Conservation (phyloP, 2,329 filamentous ascomycete genomes). For the Pestalotiopsis sp. region DNA sequence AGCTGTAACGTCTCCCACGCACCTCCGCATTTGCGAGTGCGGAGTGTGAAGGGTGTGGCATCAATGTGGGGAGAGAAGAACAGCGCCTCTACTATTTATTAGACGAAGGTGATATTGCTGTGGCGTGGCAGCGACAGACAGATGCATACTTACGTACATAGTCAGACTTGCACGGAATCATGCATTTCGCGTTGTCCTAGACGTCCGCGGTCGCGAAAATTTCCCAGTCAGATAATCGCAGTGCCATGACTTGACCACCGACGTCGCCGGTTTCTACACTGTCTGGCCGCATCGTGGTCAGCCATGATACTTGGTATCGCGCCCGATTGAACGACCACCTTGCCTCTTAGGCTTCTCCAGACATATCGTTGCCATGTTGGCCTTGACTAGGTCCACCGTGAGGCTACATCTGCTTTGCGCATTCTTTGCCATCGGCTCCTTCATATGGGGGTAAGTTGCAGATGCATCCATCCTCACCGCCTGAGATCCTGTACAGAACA, state of each 20-base stretch:
- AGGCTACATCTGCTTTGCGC: constrained; percentile 50
- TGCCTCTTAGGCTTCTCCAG: background rate
- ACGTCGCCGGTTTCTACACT: too few species aligned
- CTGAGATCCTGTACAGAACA: background rate
- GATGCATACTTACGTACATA: background rate
- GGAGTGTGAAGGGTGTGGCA: background rate
- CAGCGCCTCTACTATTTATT: background rate
- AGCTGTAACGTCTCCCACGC: background rate
- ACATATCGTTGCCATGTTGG: constrained; percentile 19
- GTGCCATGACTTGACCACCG: too few species aligned
- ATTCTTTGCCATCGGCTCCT: constrained; percentile 58
- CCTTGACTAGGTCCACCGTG: constrained; percentile 36
- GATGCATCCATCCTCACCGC: background rate
- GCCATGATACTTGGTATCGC: background rate
- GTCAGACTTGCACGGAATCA: background rate
- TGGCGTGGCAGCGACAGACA: background rate
- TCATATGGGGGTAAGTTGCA: constrained; percentile 54
- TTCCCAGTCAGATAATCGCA: too few species aligned
- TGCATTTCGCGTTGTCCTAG: background rate
- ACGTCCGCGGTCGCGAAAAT: too few species aligned
- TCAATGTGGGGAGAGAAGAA: background rate
- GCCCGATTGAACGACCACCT: background rate
- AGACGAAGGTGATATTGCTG: background rate
- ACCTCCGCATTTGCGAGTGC: background rate
- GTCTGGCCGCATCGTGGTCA: background rate